Percentiles rank a stretch among this genome's conserved stretches.
These are phyloP conservation scores for Aspergillus pseudoviridinutans DNA, from an alignment of 2,329 filamentous ascomycete genomes.

Conservation along the genomic window DNA sequence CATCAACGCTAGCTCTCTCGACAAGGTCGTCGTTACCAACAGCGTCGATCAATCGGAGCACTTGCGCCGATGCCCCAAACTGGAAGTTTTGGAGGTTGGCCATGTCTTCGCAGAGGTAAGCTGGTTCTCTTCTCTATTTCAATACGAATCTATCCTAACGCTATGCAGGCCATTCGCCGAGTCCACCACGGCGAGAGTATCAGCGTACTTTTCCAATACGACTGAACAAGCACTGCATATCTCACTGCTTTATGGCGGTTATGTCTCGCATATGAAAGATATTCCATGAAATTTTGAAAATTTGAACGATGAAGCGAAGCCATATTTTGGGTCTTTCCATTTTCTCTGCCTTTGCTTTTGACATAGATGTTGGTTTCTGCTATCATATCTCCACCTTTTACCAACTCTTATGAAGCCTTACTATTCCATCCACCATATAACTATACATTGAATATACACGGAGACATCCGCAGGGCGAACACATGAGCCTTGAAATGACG, in stretches of 20 bases:
- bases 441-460: background rate
- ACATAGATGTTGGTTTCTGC: background rate
- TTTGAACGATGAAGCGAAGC: background rate
- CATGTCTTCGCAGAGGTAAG: slow-evolving; percentile 80
- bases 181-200: slow-evolving; percentile 98
- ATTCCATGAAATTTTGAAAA: background rate
- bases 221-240: slow-evolving; percentile 43
- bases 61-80: slow-evolving; percentile 70
- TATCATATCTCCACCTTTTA: background rate
- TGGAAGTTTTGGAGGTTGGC: slow-evolving; percentile 88
- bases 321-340: background rate
- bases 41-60: slow-evolving; percentile 87
- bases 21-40: slow-evolving; percentile 94
- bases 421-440: background rate
- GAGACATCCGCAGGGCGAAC: background rate
- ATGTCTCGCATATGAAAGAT: slow-evolving; percentile 6
- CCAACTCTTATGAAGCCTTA: background rate
- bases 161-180: slow-evolving; percentile 71
- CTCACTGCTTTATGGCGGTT: slow-evolving; percentile 4
- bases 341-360: background rate
- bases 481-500: background rate
- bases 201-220: slow-evolving; percentile 87
- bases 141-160: slow-evolving; percentile 24
- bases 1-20: slow-evolving; percentile 87
- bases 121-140: slow-evolving; percentile 4